Evolutionary conservation across 768 basidiomycete genomes (phyloP).

Genomic region (Mycena belliarum): DNA sequence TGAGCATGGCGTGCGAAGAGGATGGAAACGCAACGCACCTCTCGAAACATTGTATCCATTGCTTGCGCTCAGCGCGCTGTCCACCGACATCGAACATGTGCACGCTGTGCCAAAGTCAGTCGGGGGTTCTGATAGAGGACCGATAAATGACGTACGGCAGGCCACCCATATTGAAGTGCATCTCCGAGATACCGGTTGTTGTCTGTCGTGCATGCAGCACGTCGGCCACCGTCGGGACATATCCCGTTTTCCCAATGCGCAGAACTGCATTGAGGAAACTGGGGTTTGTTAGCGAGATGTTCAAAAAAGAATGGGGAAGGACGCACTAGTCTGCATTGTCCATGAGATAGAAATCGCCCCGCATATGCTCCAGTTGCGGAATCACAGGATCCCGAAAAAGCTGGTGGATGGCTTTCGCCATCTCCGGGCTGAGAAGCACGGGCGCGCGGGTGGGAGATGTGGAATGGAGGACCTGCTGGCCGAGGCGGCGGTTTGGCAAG

Average conservation of each 20-base stretch:
- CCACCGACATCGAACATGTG: too few species aligned
- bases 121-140: too few species aligned
- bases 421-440: slow-evolving; percentile 57
- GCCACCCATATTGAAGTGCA: too few species aligned
- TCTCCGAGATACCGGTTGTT: too few species aligned
- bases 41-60: too few species aligned
- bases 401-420: slow-evolving; percentile 67
- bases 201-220: slow-evolving; percentile 82
- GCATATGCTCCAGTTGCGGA: slow-evolving; percentile 50
- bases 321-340: too few species aligned
- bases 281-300: background rate
- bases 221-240: slow-evolving; percentile 82
- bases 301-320: background rate
- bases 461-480: slow-evolving; percentile 63
- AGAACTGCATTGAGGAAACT: slow-evolving; percentile 87
- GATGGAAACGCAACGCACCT: too few species aligned
- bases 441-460: slow-evolving; percentile 42
- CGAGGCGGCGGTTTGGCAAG: too few species aligned
- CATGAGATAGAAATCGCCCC: slow-evolving; percentile 92
- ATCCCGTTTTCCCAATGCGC: slow-evolving; percentile 78
- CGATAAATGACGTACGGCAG: too few species aligned
- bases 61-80: too few species aligned
- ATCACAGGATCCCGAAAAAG: slow-evolving; percentile 73
- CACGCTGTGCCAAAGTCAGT: too few species aligned
- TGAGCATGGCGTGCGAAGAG: too few species aligned